Evolutionary conservation across 148 eudicot species (phyloP).

Genomic region (Suaeda aralocaspica): DNA sequence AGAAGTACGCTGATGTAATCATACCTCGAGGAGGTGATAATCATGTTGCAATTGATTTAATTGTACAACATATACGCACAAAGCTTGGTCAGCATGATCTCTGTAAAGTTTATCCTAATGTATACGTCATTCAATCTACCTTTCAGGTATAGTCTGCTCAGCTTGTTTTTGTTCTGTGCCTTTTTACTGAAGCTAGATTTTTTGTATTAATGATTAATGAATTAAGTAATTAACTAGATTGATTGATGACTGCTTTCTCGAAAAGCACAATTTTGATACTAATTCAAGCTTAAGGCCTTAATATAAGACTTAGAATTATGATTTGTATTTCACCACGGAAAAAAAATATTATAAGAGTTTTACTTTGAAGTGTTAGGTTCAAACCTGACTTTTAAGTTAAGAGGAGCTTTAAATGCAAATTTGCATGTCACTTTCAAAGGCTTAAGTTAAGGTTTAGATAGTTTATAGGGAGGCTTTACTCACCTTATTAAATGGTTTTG

Average conservation of each 20-base stretch:
- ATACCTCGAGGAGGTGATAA: slow-evolving; percentile 97
- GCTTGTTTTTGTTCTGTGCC: neutral
- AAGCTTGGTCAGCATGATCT: slow-evolving; percentile 96
- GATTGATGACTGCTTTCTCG: neutral
- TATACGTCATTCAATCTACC: slow-evolving; percentile 83
- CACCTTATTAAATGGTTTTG: too few species aligned
- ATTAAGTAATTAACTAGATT: neutral
- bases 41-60: slow-evolving; percentile 92
- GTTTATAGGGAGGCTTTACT: neutral
- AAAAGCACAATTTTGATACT: neutral
- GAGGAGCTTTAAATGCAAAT: too few species aligned
- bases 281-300: neutral
- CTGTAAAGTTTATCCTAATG: slow-evolving; percentile 86
- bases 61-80: slow-evolving; percentile 87
- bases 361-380: neutral
- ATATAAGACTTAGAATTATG: neutral
- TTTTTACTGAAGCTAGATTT: neutral
- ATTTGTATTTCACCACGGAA: neutral
- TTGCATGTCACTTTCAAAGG: neutral
- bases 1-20: slow-evolving; percentile 95
- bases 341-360: too few species aligned
- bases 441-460: too few species aligned
- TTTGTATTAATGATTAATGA: neutral
- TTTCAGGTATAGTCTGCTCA: slow-evolving; percentile 56
- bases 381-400: too few species aligned